phyloP scores from a whole-genome alignment of 2,329 filamentous ascomycete species.

The Alternaria panax region DNA sequence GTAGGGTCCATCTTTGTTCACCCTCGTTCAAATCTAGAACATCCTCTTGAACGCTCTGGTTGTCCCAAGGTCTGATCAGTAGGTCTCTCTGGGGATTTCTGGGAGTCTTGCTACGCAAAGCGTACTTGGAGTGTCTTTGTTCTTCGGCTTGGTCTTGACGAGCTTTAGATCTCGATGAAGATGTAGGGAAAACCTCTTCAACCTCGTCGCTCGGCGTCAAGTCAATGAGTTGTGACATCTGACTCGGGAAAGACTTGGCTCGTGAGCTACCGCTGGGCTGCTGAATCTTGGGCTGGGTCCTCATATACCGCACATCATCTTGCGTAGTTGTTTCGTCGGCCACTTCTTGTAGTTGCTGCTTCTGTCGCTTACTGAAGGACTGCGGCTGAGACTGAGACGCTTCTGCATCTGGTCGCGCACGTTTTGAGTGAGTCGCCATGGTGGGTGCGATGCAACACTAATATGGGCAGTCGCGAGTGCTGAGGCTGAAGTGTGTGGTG shows the following conservation, averaged over 20 bases:
- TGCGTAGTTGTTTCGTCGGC: background rate
- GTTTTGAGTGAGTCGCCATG: background rate
- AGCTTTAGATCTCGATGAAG: background rate
- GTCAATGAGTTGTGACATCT: background rate
- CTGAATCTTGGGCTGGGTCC: background rate
- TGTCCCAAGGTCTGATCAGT: no score
- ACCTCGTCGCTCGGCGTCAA: background rate
- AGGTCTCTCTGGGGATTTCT: no score
- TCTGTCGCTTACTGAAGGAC: background rate
- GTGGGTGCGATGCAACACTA: background rate
- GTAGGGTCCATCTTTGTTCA: background rate
- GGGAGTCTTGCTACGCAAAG: background rate
- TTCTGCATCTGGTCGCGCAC: background rate
- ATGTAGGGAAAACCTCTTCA: background rate
- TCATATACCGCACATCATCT: background rate
- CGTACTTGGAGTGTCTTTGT: background rate
- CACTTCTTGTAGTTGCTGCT: background rate
- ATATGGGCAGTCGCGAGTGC: background rate
- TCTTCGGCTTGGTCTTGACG: background rate
- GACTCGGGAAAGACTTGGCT: background rate
- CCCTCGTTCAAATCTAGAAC: background rate
- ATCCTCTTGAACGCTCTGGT: background rate
- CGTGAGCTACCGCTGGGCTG: background rate
- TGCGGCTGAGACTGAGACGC: background rate
- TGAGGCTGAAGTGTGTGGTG: background rate